These are phyloP conservation scores for Arctium minus DNA, from an alignment of 129 eudicot species.

Conservation along the genomic window DNA sequence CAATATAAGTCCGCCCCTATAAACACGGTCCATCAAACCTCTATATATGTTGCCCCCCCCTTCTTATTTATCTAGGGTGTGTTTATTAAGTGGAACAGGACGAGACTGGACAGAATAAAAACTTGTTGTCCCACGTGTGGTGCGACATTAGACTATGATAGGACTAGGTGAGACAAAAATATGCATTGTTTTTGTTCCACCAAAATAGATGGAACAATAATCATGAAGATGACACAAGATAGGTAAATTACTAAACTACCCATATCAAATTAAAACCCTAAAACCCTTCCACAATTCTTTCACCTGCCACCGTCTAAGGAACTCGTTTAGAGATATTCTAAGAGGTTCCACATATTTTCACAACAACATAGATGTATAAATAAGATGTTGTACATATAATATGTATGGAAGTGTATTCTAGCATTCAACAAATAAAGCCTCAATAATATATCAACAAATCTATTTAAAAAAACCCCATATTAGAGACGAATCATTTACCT, in stretches of 20 bases:
- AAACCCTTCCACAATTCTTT: neutral
- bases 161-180: too few species aligned
- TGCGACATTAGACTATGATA: neutral
- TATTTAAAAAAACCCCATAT: neutral
- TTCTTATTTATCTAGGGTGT: too few species aligned
- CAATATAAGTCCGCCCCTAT: too few species aligned
- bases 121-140: neutral
- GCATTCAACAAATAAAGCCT: neutral
- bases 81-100: neutral
- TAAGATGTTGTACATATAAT: neutral
- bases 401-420: neutral
- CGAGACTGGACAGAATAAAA: neutral
- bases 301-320: neutral
- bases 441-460: neutral
- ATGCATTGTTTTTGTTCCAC: neutral
- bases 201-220: neutral
- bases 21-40: too few species aligned
- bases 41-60: too few species aligned
- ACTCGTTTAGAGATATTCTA: neutral
- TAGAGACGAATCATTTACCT: constrained; percentile 36
- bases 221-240: neutral
- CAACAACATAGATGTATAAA: neutral
- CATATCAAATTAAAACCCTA: neutral
- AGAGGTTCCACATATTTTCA: neutral
- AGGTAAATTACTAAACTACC: neutral